These are phyloP conservation scores for Mallotus japonicus DNA, from an alignment of 441 rosid species.

Conservation along the genomic window DNA sequence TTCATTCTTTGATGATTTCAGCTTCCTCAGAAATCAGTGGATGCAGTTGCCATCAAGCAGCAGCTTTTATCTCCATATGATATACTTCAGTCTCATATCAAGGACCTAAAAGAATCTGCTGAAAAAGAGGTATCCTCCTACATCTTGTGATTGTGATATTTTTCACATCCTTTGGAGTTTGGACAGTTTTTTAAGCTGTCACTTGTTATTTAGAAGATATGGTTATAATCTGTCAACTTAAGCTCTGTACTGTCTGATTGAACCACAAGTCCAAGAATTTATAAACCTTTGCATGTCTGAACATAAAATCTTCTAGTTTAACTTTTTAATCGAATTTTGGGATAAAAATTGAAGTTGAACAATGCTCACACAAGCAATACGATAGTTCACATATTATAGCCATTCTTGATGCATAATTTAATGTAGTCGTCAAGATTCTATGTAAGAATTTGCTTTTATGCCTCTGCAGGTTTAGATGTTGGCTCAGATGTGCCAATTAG, in stretches of 20 bases:
- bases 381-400: not conserved
- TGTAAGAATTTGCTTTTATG: no score
- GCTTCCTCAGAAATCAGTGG: conserved; percentile 84
- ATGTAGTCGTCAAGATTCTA: no score
- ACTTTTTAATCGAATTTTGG: not conserved
- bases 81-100: conserved; percentile 78
- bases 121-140: conserved; percentile 73
- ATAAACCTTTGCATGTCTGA: not conserved
- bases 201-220: no score
- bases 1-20: conserved; percentile 38
- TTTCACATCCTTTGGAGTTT: conserved; percentile 9
- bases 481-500: conserved; percentile 94
- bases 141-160: not conserved
- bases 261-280: not conserved
- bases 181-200: not conserved
- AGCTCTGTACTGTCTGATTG: not conserved
- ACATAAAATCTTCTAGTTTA: not conserved
- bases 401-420: not conserved
- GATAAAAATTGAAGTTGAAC: not conserved
- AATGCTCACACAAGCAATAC: not conserved
- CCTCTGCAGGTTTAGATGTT: conserved; percentile 80
- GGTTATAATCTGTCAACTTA: no score
- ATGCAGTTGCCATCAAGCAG: conserved; percentile 65
- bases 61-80: conserved; percentile 86
- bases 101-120: conserved; percentile 70